Percentiles rank a stretch among this genome's conserved stretches.
phyloP scores from a whole-genome alignment of 345 rosid species.

The Dovyalis caffra region DNA sequence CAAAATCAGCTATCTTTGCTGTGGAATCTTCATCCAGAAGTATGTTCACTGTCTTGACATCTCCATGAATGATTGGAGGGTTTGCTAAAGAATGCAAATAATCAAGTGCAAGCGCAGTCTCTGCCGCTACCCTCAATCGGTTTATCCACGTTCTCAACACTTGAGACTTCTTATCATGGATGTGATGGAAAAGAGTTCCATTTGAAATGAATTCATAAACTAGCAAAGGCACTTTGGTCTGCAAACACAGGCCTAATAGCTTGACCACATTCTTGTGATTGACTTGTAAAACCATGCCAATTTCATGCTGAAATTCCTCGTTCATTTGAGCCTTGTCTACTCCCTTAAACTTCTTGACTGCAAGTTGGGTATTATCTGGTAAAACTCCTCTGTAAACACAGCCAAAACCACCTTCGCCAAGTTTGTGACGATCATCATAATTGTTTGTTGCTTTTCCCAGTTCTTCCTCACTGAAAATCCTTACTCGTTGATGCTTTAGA shows the following conservation, averaged over 20 bases:
- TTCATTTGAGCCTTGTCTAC: background rate
- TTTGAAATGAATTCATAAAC: background rate
- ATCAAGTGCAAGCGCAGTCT: slow-evolving; percentile 17
- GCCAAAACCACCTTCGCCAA: slow-evolving; percentile 33
- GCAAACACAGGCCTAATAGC: slow-evolving; percentile 15
- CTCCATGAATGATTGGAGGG: slow-evolving; percentile 30
- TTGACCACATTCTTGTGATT: slow-evolving; percentile 27
- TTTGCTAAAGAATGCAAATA: slow-evolving; percentile 22
- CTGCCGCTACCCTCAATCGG: slow-evolving; percentile 10
- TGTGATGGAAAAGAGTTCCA: slow-evolving; percentile 8
- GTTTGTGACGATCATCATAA: slow-evolving; percentile 7
- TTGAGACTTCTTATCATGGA: slow-evolving; percentile 9
- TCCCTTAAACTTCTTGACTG: slow-evolving; percentile 10
- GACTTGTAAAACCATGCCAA: slow-evolving; percentile 9
- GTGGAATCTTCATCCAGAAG: background rate
- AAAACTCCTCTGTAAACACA: slow-evolving; percentile 25
- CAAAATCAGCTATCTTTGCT: slow-evolving; percentile 27
- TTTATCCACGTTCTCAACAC: slow-evolving; percentile 9
- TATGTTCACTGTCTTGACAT: slow-evolving; percentile 5
- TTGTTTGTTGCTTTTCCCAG: slow-evolving; percentile 29
- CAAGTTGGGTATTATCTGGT: background rate
- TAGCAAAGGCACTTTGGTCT: background rate
- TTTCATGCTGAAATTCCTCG: slow-evolving; percentile 15
- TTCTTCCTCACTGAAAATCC: slow-evolving; percentile 27
- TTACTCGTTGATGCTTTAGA: slow-evolving; percentile 26